Percentiles rank a stretch among this genome's conserved stretches.
Evolutionary conservation across 495 filamentous ascomycete species (phyloP).

Genomic region (Xylaria venustula): DNA sequence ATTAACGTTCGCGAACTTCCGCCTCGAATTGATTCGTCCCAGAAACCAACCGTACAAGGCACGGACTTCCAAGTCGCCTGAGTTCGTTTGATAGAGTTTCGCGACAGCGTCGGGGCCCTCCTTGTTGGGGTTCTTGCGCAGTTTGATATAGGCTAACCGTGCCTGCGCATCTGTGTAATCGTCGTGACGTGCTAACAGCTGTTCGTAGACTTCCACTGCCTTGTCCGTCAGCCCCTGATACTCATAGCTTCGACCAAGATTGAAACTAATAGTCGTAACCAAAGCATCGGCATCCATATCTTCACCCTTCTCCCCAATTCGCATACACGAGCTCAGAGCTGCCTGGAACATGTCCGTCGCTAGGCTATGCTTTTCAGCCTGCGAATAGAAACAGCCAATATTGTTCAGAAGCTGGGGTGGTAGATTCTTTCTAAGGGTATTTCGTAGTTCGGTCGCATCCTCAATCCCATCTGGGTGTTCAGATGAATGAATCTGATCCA

Average conservation of each 20-base stretch:
- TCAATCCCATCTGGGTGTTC: slow-evolving; percentile 63
- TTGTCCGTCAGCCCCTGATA: slow-evolving; percentile 75
- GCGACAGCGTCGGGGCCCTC: slow-evolving; percentile 82
- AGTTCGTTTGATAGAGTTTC: slow-evolving; percentile 75
- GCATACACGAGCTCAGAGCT: slow-evolving; percentile 80
- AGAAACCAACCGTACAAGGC: slow-evolving; percentile 94
- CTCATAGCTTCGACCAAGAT: slow-evolving; percentile 95
- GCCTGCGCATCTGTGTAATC: slow-evolving; percentile 91
- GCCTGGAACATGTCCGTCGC: slow-evolving; percentile 88
- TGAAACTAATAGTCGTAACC: slow-evolving; percentile 91
- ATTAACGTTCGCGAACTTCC: slow-evolving; percentile 70
- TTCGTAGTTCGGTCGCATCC: slow-evolving; percentile 56
- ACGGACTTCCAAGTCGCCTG: slow-evolving; percentile 83
- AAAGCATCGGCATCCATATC: slow-evolving; percentile 82
- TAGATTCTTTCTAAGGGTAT: slow-evolving; percentile 66
- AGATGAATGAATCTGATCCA: slow-evolving; percentile 68
- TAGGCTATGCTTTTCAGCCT: slow-evolving; percentile 72
- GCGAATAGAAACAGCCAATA: slow-evolving; percentile 91
- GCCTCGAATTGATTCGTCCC: slow-evolving; percentile 70
- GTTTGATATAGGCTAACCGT: slow-evolving; percentile 81
- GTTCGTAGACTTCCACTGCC: slow-evolving; percentile 83
- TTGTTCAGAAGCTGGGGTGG: slow-evolving; percentile 94
- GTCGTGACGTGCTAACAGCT: slow-evolving; percentile 72
- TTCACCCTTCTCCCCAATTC: slow-evolving; percentile 64
- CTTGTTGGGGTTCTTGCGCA: slow-evolving; percentile 78